These are phyloP conservation scores for Sclerotinia nivalis DNA, from an alignment of 2,329 filamentous ascomycete species.

Conservation along the genomic window DNA sequence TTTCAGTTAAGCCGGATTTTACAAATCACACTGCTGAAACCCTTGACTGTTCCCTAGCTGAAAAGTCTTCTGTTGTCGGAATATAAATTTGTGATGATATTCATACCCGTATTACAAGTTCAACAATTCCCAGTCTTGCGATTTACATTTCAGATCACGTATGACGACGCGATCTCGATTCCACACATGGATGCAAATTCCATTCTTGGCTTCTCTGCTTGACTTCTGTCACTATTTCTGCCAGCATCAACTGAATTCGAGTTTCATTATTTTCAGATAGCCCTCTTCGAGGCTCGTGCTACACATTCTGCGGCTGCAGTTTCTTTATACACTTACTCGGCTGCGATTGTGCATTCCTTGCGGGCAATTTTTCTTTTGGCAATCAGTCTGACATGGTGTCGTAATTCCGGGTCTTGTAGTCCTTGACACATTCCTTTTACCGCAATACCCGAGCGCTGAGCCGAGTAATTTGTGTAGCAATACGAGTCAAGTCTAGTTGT, in stretches of 20 bases:
- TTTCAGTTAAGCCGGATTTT: background rate
- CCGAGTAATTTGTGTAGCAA: background rate
- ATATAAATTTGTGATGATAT: background rate
- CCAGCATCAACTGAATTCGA: background rate
- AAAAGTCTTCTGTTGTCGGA: background rate
- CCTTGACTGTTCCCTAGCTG: background rate
- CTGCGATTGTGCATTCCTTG: background rate
- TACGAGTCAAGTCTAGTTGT: background rate
- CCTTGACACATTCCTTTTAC: background rate
- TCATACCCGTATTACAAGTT: background rate
- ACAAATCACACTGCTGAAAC: background rate
- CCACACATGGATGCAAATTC: background rate
- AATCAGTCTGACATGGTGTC: background rate
- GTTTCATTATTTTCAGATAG: background rate
- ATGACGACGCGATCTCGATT: background rate
- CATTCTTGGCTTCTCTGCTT: background rate
- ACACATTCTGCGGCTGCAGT: background rate
- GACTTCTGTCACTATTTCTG: background rate
- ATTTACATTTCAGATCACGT: background rate
- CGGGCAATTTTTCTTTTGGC: background rate
- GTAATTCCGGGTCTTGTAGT: background rate
- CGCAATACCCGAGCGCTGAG: background rate
- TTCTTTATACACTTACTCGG: too few relatives aligned
- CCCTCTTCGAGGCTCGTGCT: background rate
- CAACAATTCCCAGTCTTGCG: background rate